These are phyloP conservation scores for Prinsepia uniflora DNA, from an alignment of 306 rosid species.

Conservation along the genomic window DNA sequence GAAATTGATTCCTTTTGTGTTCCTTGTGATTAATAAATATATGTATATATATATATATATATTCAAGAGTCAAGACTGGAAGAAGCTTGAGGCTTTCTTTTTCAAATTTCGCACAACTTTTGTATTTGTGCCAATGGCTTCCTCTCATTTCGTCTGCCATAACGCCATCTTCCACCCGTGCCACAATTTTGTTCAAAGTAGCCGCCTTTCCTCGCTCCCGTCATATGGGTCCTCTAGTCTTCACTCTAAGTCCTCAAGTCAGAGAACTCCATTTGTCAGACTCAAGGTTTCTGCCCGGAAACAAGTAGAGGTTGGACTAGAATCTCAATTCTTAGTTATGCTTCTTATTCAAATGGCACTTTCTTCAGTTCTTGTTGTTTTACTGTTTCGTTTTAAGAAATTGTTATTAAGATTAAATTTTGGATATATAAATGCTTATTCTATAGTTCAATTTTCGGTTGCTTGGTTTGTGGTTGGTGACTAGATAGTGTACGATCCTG, in stretches of 20 bases:
- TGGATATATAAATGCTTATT: not conserved
- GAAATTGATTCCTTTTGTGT: not conserved
- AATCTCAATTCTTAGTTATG: not conserved
- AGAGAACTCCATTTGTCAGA: constrained; percentile 32
- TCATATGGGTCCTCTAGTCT: constrained; percentile 41
- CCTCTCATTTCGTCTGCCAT: constrained; percentile 49
- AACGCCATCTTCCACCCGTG: constrained; percentile 40
- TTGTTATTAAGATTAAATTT: not conserved
- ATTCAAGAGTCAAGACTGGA: not conserved
- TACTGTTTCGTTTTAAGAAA: not conserved
- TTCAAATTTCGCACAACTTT: not conserved
- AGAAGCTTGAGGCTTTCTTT: not conserved
- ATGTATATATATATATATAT: no score
- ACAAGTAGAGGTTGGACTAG: constrained; percentile 61
- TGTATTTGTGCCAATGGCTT: constrained; percentile 44
- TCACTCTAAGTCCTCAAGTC: constrained; percentile 35
- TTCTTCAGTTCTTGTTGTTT: constrained; percentile 6
- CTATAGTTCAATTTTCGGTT: not conserved
- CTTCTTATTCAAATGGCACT: constrained; percentile 21
- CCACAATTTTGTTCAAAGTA: constrained; percentile 30
- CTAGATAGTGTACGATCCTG: constrained; percentile 76
- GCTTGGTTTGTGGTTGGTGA: constrained; percentile 29
- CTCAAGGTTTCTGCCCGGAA: constrained; percentile 42
- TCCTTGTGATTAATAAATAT: not conserved
- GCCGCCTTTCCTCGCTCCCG: constrained; percentile 30